Evolutionary conservation across 1,284 basidiomycete species (phyloP).

Genomic region (Amylostereum areolatum): DNA sequence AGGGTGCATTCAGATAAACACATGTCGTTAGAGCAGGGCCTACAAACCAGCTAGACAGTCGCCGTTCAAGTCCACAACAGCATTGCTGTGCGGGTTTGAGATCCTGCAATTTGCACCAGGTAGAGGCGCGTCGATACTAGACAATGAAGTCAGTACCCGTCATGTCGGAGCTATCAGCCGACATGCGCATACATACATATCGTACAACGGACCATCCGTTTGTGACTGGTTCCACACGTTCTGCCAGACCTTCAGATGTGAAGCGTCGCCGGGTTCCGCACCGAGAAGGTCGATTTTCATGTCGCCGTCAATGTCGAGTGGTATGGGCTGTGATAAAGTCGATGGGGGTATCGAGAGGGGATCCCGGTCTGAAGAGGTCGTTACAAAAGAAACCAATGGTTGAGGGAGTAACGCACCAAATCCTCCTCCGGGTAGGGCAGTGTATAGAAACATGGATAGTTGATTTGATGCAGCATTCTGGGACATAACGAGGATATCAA

Average conservation of each 20-base stretch:
- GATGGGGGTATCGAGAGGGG: conserved; percentile 59
- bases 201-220: conserved; percentile 46
- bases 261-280: conserved; percentile 39
- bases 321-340: conserved; percentile 72
- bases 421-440: conserved; percentile 53
- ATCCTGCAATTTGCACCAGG: conserved; percentile 65
- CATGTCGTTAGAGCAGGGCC: neutral
- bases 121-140: conserved; percentile 56
- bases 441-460: conserved; percentile 65
- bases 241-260: conserved; percentile 61
- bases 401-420: conserved; percentile 50
- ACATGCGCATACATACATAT: conserved; percentile 39
- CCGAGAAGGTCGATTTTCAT: conserved; percentile 89
- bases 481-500: conserved; percentile 88
- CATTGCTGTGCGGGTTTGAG: conserved; percentile 88
- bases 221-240: conserved; percentile 68
- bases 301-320: conserved; percentile 83
- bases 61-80: conserved; percentile 92
- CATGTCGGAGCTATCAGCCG: neutral
- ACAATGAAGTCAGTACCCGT: neutral
- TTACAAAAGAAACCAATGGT: neutral
- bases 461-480: conserved; percentile 40
- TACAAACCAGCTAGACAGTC: conserved; percentile 86
- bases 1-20: conserved; percentile 5
- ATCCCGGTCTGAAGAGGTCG: conserved; percentile 21